These are phyloP conservation scores for Quercus ilex DNA, from an alignment of 306 rosid genomes.

Conservation along the genomic window DNA sequence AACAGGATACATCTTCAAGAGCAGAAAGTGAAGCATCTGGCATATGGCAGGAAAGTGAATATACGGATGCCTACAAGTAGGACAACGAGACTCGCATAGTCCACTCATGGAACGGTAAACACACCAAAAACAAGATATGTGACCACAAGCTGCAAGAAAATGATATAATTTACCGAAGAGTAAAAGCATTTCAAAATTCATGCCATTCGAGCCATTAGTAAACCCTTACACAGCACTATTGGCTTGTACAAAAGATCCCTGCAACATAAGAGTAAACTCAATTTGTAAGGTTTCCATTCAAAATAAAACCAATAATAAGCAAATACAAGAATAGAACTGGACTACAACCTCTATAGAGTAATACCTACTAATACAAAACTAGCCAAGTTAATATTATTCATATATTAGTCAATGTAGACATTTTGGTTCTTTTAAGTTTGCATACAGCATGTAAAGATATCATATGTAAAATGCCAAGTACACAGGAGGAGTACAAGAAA, in stretches of 20 bases:
- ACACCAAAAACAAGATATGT: constrained; percentile 89
- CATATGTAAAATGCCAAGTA: no score
- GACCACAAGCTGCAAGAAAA: constrained; percentile 78
- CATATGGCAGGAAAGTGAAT: constrained; percentile 71
- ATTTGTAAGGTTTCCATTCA: constrained; percentile 9
- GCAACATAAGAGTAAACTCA: constrained; percentile 29
- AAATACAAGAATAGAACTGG: background rate
- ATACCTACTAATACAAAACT: background rate
- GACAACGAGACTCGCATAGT: constrained; percentile 56
- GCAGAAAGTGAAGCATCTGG: constrained; percentile 71
- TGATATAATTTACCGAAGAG: background rate
- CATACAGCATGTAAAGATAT: no score
- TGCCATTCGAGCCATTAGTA: constrained; percentile 8
- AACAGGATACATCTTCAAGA: constrained; percentile 60
- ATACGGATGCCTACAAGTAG: constrained; percentile 65
- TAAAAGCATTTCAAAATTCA: background rate
- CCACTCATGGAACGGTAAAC: constrained; percentile 59
- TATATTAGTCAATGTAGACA: background rate
- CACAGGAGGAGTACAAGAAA: no score
- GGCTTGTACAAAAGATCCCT: constrained; percentile 92
- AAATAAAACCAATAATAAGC: constrained; percentile 8
- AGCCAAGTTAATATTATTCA: background rate
- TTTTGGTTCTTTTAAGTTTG: background rate
- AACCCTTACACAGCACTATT: constrained; percentile 69
- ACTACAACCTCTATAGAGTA: background rate